Base-by-base conservation (phyloP, 2,329 filamentous ascomycete genomes). In the Penicillium sp. region DNA sequence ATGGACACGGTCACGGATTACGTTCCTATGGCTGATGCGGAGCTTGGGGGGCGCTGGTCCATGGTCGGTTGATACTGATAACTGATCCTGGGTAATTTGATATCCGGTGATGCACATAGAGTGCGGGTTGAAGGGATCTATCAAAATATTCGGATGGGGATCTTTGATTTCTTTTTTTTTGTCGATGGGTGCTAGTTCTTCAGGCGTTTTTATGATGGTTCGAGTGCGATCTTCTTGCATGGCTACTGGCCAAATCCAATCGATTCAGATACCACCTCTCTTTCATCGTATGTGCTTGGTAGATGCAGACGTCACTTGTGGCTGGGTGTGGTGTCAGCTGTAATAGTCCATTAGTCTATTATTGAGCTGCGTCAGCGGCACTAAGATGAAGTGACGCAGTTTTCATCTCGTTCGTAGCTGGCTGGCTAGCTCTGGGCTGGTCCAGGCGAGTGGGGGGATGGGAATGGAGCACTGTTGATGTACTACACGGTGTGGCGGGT, bases 171-270 rank as follows among this genome's bases (percentile, higher is more conserved):
- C 29, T 26, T 26, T 6, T 24, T 2, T 6, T 26, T 45, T 48
- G 45, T 54, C 34, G 39, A 46, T 45, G 33, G 46, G 49, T 52
- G 47, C 39, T 54, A 21, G 24, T 47, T 41, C 34, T 56, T 38
- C 42, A 57, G 57, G 58, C 58, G 58, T 61, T 61, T 61, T 50
- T 61, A 48, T 47, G 45, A 55, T 54, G 51, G 53, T 57, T 44
- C 53, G 47, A 47, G 44, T 57, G 51, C 51, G 47, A 49, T 47
- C 52, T 57, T 56, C 52, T 57, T 61, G 59, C 56, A 59, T 62
- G 56, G 47, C 52, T 51, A 52, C 52, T 52, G 52, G 52, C 56
- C 53, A 59, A 58, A 55, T 55, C 42, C 44, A 59, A 57, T 55
- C 54, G 54, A 57, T 44, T 60, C 4, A 23, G 36, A 10, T 39